Conservation (phyloP, 257 asterid species). For the Solanum sitiens region DNA sequence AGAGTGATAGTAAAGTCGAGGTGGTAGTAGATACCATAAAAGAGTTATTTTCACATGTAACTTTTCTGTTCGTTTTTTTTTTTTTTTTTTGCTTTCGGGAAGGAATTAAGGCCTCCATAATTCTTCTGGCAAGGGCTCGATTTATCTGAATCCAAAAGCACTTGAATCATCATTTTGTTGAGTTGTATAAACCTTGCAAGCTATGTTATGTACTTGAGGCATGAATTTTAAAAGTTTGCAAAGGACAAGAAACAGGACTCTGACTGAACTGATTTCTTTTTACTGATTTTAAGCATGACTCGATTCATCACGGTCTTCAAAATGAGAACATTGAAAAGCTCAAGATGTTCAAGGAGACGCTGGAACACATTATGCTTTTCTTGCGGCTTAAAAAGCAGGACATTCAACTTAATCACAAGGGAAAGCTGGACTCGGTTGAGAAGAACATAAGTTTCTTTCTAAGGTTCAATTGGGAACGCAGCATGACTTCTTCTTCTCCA, state of each 20-base stretch:
- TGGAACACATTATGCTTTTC: constrained; percentile 58
- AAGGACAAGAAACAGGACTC: not conserved
- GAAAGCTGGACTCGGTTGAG: constrained; percentile 43
- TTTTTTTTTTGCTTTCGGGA: no score
- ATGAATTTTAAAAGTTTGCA: not conserved
- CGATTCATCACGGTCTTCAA: constrained; percentile 59
- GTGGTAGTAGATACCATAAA: no score
- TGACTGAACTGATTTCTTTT: not conserved
- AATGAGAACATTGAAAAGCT: constrained; percentile 72
- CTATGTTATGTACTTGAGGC: not conserved
- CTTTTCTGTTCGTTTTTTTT: no score
- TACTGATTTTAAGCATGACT: constrained; percentile 53
- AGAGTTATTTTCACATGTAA: no score
- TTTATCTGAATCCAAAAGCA: no score
- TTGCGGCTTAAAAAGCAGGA: constrained; percentile 54
- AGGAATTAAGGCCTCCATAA: no score
- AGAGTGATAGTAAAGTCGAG: no score
- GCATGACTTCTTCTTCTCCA: constrained; percentile 39
- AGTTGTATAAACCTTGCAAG: no score
- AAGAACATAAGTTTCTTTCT: constrained; percentile 63
- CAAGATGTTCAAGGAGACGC: constrained; percentile 42
- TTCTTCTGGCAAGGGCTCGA: no score
- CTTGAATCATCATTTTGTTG: no score
- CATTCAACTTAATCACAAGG: constrained; percentile 45
- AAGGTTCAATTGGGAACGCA: constrained; percentile 50